Percentiles rank a stretch among this genome's conserved stretches.
These are phyloP conservation scores for Pinus albicaulis DNA, from an alignment of 75 land plant genomes.

Conservation along the genomic window DNA sequence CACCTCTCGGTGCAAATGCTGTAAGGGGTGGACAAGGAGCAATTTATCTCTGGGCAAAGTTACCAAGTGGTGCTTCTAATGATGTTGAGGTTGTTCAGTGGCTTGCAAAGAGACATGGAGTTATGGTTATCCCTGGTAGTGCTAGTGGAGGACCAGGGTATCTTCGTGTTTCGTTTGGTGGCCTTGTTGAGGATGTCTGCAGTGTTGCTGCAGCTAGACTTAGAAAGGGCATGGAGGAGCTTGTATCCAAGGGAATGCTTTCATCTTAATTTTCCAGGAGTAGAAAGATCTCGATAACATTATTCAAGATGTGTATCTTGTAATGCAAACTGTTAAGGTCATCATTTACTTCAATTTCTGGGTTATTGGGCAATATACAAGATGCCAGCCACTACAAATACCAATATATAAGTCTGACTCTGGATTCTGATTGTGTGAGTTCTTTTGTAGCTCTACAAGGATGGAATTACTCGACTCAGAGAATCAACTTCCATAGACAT, in stretches of 20 bases:
- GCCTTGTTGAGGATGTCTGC: conserved; percentile 53
- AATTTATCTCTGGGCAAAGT: conserved; percentile 93
- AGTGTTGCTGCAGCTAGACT: conserved; percentile 64
- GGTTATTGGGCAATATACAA: neutral
- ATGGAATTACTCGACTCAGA: neutral
- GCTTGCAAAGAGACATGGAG: conserved; percentile 68
- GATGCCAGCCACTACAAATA: neutral
- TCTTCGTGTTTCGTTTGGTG: conserved; percentile 90
- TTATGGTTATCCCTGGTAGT: conserved; percentile 82
- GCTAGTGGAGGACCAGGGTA: conserved; percentile 86
- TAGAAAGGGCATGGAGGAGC: conserved; percentile 72
- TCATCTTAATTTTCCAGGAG: neutral
- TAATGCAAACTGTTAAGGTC: no score
- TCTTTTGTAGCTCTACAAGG: neutral
- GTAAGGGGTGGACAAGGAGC: conserved; percentile 97
- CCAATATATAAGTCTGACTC: neutral
- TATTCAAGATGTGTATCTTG: no score
- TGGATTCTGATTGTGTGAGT: neutral
- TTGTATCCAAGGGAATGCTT: conserved; percentile 80
- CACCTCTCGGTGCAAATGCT: conserved; percentile 70
- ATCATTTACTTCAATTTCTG: neutral
- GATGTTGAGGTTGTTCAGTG: conserved; percentile 77
- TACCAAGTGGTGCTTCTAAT: conserved; percentile 62
- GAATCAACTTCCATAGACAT: conserved; percentile 7
- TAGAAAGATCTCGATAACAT: neutral